These are phyloP conservation scores for Fusarium sp. DNA, from an alignment of 2,329 filamentous ascomycete genomes.

Conservation along the genomic window DNA sequence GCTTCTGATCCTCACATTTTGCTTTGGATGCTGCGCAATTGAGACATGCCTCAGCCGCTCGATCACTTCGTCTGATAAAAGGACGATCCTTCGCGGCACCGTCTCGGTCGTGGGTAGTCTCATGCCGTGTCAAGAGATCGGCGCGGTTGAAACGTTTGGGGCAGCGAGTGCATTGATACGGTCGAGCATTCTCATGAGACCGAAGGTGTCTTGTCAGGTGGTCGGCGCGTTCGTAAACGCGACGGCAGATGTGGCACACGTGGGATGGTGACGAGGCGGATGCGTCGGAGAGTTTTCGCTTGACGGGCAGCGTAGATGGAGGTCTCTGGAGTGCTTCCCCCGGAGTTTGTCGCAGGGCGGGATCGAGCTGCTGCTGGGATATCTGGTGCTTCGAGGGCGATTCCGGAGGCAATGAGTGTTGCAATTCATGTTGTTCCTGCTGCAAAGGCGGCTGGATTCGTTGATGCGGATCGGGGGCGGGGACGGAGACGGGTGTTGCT, in stretches of 20 bases:
- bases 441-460: slow-evolving; percentile 27
- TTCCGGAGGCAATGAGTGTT: slow-evolving; percentile 27
- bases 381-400: slow-evolving; percentile 34
- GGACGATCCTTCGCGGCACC: slow-evolving; percentile 45
- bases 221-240: slow-evolving; percentile 47
- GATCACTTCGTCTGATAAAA: slow-evolving; percentile 45
- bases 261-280: slow-evolving; percentile 46
- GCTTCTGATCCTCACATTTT: slow-evolving; percentile 47
- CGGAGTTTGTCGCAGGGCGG: slow-evolving; percentile 28
- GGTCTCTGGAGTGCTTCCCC: slow-evolving; percentile 24
- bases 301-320: slow-evolving; percentile 35
- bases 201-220: slow-evolving; percentile 46
- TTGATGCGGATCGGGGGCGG: slow-evolving; percentile 38
- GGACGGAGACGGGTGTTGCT: slow-evolving; percentile 36
- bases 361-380: slow-evolving; percentile 38
- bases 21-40: slow-evolving; percentile 48
- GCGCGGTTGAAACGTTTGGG: slow-evolving; percentile 48
- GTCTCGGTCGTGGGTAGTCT: slow-evolving; percentile 48
- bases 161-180: slow-evolving; percentile 47
- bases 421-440: slow-evolving; percentile 37
- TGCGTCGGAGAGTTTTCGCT: slow-evolving; percentile 45
- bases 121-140: slow-evolving; percentile 45
- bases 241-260: slow-evolving; percentile 47
- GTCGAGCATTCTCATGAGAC: slow-evolving; percentile 47
- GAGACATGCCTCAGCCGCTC: slow-evolving; percentile 46